A percentile compares a stretch with the other conserved stretches of the same genome.
These are phyloP conservation scores for Pyracantha coccinea DNA, from an alignment of 331 rosid genomes.

Conservation along the genomic window DNA sequence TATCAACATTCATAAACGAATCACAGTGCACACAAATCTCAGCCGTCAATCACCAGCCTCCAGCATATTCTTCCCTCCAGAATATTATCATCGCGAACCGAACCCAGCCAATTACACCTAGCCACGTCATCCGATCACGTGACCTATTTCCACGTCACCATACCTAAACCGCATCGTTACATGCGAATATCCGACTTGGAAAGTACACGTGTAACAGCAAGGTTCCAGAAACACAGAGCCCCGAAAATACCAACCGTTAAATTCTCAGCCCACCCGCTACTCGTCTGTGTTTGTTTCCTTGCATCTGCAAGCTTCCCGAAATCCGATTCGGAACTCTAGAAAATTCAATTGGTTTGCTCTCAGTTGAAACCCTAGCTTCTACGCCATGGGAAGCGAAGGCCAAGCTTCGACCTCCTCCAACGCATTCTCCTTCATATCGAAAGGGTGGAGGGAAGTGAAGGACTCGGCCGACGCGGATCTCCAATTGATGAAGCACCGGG, in stretches of 20 bases:
- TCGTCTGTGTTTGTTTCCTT: neutral
- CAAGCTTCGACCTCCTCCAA: constrained; percentile 44
- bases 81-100: constrained; percentile 4
- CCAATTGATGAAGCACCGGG: constrained; percentile 75
- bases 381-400: constrained; percentile 43
- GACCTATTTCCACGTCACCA: neutral
- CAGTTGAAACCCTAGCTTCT: neutral
- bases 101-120: neutral
- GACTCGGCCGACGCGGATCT: constrained; percentile 97
- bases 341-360: neutral
- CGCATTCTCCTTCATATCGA: constrained; percentile 80
- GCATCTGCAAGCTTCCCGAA: neutral
- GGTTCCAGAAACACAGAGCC: constrained; percentile 17
- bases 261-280: neutral
- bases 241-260: constrained; percentile 34
- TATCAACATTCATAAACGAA: neutral
- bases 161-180: neutral
- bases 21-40: neutral
- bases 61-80: constrained; percentile 10
- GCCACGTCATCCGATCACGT: neutral
- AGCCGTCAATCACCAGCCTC: neutral
- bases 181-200: constrained; percentile 34
- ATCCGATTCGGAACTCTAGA: neutral
- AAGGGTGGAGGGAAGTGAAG: constrained; percentile 92
- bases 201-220: neutral